These are phyloP conservation scores for Candida freyschussii DNA, from an alignment of 1,139 yeast species.

Conservation along the genomic window DNA sequence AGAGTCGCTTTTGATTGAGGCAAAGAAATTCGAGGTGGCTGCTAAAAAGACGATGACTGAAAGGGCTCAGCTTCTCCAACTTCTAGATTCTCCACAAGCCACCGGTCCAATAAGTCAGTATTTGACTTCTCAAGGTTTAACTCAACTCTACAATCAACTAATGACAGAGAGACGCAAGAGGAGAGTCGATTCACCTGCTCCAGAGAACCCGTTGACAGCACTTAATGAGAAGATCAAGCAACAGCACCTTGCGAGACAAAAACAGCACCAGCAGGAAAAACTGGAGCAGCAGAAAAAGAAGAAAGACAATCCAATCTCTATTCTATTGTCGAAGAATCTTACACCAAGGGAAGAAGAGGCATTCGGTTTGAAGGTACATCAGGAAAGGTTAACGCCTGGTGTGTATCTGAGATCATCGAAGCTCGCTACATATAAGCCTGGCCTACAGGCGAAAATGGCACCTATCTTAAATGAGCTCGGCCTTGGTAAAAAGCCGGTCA, in stretches of 20 bases:
- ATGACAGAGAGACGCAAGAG: conserved; percentile 73
- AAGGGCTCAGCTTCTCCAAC: conserved; percentile 69
- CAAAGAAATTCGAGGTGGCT: conserved; percentile 86
- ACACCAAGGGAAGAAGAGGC: conserved; percentile 79
- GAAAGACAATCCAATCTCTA: conserved; percentile 32
- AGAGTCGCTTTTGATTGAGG: conserved; percentile 88
- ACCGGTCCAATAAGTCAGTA: conserved; percentile 74
- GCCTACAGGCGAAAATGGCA: conserved; percentile 72
- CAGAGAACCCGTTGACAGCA: conserved; percentile 41
- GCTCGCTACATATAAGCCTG: conserved; percentile 55
- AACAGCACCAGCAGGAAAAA: conserved; percentile 29
- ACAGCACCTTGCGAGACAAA: conserved; percentile 28
- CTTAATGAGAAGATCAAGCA: conserved; percentile 23
- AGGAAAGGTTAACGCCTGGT: conserved; percentile 68
- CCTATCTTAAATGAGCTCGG: conserved; percentile 76
- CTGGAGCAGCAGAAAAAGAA: conserved; percentile 31
- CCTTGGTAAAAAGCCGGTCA: conserved; percentile 70
- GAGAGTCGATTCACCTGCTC: conserved; percentile 41
- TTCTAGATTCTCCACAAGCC: conserved; percentile 85
- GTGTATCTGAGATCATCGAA: conserved; percentile 75
- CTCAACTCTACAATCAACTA: conserved; percentile 77
- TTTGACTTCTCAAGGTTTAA: conserved; percentile 81
- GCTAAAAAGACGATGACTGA: conserved; percentile 87
- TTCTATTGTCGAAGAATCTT: conserved; percentile 47
- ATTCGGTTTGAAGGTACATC: conserved; percentile 79